Percentiles rank a stretch among this genome's conserved stretches.
Evolutionary conservation across 2,329 filamentous ascomycete species (phyloP).

Genomic region (Xylaria polymorpha): DNA sequence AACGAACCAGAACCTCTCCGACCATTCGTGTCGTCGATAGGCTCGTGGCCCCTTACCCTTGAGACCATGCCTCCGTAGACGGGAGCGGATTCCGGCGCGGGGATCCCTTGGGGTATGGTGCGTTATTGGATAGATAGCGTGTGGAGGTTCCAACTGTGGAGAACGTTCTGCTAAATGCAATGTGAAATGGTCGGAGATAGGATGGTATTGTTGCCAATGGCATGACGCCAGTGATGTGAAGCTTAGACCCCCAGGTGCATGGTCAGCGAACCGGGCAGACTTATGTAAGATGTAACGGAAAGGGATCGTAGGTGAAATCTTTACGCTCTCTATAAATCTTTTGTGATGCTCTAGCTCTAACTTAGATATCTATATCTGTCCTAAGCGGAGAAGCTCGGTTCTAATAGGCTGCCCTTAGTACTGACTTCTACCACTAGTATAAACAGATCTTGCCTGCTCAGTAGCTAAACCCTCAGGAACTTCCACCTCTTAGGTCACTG

Average conservation of each 20-base stretch:
- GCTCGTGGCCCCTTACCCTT: conserved; percentile 19
- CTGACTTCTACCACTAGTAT: conserved; percentile 15
- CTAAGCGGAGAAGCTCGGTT: background rate
- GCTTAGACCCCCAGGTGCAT: background rate
- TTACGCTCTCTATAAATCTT: background rate
- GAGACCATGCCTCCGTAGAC: conserved; percentile 17
- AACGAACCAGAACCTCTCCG: background rate
- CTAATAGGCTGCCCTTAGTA: background rate
- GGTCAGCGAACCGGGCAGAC: background rate
- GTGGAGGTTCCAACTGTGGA: conserved; percentile 40
- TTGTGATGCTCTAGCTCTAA: conserved; percentile 17
- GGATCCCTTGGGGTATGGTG: conserved; percentile 23
- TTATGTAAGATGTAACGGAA: conserved; percentile 2
- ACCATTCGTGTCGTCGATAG: conserved; percentile 5
- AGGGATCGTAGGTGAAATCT: background rate
- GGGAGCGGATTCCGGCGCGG: conserved; percentile 30
- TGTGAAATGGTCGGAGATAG: background rate
- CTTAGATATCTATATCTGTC: conserved; percentile 28
- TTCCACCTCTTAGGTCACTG: conserved; percentile 72
- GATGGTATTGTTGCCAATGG: conserved; percentile 8
- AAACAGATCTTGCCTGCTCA: background rate
- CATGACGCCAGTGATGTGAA: conserved; percentile 6
- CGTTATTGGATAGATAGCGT: conserved; percentile 34
- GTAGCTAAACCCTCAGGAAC: conserved; percentile 33
- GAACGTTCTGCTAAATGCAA: conserved; percentile 33